Evolutionary conservation across 2,329 filamentous ascomycete species (phyloP).

Genomic region (Hypoxylon sp.): DNA sequence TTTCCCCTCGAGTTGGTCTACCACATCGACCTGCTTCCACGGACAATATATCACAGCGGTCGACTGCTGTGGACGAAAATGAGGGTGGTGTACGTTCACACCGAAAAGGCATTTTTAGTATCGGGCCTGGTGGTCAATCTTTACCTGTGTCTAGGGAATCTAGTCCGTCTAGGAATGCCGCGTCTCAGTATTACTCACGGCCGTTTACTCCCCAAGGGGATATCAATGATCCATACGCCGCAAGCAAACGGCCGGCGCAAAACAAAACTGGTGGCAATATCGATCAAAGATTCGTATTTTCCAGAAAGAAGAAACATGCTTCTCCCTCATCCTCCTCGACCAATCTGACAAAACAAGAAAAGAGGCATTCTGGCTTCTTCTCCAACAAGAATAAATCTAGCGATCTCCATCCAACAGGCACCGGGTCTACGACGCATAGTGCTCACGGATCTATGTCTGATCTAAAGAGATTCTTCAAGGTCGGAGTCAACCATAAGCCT

Average conservation of each 20-base stretch:
- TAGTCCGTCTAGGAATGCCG: constrained; percentile 74
- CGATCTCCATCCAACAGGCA: constrained; percentile 64
- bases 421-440: constrained; percentile 65
- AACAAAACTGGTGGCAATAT: constrained; percentile 74
- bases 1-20: constrained; percentile 59
- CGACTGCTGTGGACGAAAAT: constrained; percentile 57
- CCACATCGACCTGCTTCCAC: constrained; percentile 62
- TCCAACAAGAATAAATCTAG: constrained; percentile 56
- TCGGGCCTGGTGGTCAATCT: constrained; percentile 65
- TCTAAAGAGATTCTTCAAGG: constrained; percentile 95
- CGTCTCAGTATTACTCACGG: constrained; percentile 76
- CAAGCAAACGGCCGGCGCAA: constrained; percentile 81
- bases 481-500: constrained; percentile 77
- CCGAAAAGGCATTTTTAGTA: constrained; percentile 68
- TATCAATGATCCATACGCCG: constrained; percentile 88
- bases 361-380: constrained; percentile 65
- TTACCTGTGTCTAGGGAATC: constrained; percentile 72
- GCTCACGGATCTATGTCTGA: constrained; percentile 90
- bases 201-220: constrained; percentile 86
- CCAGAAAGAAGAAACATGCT: constrained; percentile 77
- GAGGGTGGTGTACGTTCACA: constrained; percentile 58
- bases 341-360: constrained; percentile 67
- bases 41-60: constrained; percentile 60
- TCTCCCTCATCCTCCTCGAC: constrained; percentile 69
- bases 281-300: constrained; percentile 88